Evolutionary conservation across 257 asterid species (phyloP), one percentile per base, ranked within the genome.

Genomic region (Rehmannia glutinosa): DNA sequence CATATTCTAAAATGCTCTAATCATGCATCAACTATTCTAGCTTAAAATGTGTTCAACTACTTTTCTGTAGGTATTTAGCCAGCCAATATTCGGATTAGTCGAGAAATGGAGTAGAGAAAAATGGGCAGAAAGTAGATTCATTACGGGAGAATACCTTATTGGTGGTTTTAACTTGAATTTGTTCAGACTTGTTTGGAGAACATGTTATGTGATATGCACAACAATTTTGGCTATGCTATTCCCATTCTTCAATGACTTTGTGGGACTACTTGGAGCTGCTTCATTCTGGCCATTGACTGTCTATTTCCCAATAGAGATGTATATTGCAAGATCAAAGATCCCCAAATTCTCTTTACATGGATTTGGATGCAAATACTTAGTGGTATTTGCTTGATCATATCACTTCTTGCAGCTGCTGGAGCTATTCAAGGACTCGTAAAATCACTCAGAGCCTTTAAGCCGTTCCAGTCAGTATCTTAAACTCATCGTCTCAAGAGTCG

Each of bases 281-380:
- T 46, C 90, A 0, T 90, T 90, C 64, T 90, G 89, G 87, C 95
- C 96, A 4, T 57, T 88, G 39, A 77, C 92, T 0, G 87, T 90
- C 1, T 85, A 72, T 50, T 87, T 86, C 56, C 92, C 97, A 0
- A 64, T 83, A 16, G 87, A 86, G 72, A 86, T 88, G 89, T 84
- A 84, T 60, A 58, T 88, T 0, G 71, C 75, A 1, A 76, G 76
- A 50, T 9, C 73, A 2, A 81, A 61, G 66, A 42, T 83, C 43
- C 78, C 35, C 5, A 79, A 41, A 21, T 68, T 35, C 59, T 80
- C 96, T 1, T 28, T 15, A 36, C 68, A 0, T 82, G 96, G 93
- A 58, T 75, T 20, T 81, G 75, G 76, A 15, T 86, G 85, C 75
- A 82, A 25, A 25, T 68, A 4, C 62, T 87, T 25, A 81, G 81